Evolutionary conservation across 169 alveolate genomes (phyloP).

Genomic region (Plasmodium yoelii): DNA sequence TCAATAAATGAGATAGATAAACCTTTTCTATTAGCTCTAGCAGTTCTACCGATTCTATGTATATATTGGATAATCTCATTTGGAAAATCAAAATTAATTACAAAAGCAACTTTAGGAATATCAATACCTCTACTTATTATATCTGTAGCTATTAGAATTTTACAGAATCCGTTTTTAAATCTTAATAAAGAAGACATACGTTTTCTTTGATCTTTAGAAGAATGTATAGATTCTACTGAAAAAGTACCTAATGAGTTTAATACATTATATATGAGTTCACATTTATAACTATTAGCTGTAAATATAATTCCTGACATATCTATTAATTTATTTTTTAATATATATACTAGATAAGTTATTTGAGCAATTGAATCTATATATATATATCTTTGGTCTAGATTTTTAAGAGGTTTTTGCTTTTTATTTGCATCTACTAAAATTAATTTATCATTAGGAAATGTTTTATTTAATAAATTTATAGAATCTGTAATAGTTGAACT

Average conservation of each 20-base stretch:
- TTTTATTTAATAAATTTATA: not conserved
- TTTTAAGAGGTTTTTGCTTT: constrained; percentile 55
- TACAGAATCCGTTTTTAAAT: constrained; percentile 93
- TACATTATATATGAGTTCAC: constrained; percentile 92
- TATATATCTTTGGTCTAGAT: constrained; percentile 49
- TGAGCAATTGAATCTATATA: constrained; percentile 52
- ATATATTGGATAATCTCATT: constrained; percentile 92
- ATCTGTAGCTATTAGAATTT: constrained; percentile 95
- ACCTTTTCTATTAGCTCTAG: constrained; percentile 98
- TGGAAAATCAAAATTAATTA: constrained; percentile 96
- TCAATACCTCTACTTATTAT: constrained; percentile 99
- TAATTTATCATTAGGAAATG: constrained; percentile 36
- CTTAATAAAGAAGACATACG: constrained; percentile 94
- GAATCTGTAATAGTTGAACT: constrained; percentile 97
- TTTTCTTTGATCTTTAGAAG: constrained; percentile 94
- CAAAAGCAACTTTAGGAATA: constrained; percentile 95
- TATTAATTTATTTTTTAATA: constrained; percentile 25
- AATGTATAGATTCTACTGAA: constrained; percentile 95
- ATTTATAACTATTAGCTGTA: constrained; percentile 92
- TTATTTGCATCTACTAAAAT: constrained; percentile 38
- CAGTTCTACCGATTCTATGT: constrained; percentile 99
- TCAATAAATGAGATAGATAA: constrained; percentile 93
- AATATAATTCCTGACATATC: constrained; percentile 92
- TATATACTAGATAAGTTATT: constrained; percentile 49
- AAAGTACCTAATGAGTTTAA: constrained; percentile 91